Evolutionary conservation across 805 yeast genomes (phyloP).

Genomic region (Sugiyamaella smithiae): DNA sequence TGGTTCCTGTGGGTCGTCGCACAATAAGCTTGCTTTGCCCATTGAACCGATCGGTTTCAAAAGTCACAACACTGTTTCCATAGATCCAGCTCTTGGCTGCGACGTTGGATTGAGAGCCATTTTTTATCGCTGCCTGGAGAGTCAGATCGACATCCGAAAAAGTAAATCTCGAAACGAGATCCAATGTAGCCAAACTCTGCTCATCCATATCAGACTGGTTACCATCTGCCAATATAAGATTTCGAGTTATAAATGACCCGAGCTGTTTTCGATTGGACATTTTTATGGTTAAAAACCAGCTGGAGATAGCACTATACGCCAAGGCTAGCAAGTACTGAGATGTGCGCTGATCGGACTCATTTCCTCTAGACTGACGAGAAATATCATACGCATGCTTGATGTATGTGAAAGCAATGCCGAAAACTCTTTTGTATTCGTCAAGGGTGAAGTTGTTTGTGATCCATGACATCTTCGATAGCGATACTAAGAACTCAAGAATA

Average conservation of each 20-base stretch:
- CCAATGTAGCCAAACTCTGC: slow-evolving; percentile 61
- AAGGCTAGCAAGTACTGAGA: slow-evolving; percentile 59
- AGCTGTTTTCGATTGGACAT: slow-evolving; percentile 56
- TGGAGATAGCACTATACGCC: slow-evolving; percentile 65
- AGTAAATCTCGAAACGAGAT: slow-evolving; percentile 64
- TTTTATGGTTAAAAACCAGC: slow-evolving; percentile 68
- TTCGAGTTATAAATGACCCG: slow-evolving; percentile 61
- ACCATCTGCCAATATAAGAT: slow-evolving; percentile 46
- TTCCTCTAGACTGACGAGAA: slow-evolving; percentile 37
- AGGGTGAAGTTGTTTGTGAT: slow-evolving; percentile 68
- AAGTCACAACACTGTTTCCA: slow-evolving; percentile 55
- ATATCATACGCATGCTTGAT: slow-evolving; percentile 66
- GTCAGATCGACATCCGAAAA: slow-evolving; percentile 59
- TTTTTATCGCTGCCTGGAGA: slow-evolving; percentile 30
- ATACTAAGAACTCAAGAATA: slow-evolving; percentile 68
- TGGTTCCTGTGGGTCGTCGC: slow-evolving; percentile 66
- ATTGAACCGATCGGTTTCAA: slow-evolving; percentile 49
- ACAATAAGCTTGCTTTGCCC: slow-evolving; percentile 53
- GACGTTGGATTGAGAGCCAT: slow-evolving; percentile 10
- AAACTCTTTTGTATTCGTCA: slow-evolving; percentile 75
- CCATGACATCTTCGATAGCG: slow-evolving; percentile 62
- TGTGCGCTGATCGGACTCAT: slow-evolving; percentile 41
- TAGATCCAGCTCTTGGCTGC: slow-evolving; percentile 51
- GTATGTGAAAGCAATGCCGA: slow-evolving; percentile 78
- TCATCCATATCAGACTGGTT: slow-evolving; percentile 39